These are phyloP conservation scores for Yamadazyma jaroonii DNA, from an alignment of 1,139 yeast genomes.

Conservation along the genomic window DNA sequence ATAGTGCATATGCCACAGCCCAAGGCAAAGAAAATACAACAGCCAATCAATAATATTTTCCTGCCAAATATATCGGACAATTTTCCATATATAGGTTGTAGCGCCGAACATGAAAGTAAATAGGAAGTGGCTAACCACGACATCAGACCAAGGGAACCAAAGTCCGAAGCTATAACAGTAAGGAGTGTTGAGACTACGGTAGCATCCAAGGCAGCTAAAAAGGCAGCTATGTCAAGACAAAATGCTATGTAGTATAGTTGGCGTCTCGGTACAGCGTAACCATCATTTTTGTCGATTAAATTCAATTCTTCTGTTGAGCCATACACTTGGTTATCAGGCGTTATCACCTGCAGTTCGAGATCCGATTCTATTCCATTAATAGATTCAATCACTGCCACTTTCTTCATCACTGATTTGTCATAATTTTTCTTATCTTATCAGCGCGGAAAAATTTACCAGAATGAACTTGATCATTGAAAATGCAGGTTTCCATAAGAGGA, in stretches of 20 bases:
- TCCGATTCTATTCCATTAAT: not conserved
- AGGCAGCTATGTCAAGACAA: slow-evolving; percentile 37
- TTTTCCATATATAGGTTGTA: slow-evolving; percentile 78
- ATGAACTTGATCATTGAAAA: too few relatives aligned
- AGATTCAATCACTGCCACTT: not conserved
- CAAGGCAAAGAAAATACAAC: slow-evolving; percentile 34
- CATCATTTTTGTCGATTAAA: slow-evolving; percentile 13
- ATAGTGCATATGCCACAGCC: slow-evolving; percentile 44
- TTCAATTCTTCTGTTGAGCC: slow-evolving; percentile 11
- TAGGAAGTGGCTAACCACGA: slow-evolving; percentile 50
- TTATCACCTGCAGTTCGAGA: not conserved
- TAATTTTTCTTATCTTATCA: too few relatives aligned
- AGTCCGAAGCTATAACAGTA: slow-evolving; percentile 43
- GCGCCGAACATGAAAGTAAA: slow-evolving; percentile 41
- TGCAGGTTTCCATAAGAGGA: too few relatives aligned
- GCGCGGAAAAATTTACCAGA: too few relatives aligned
- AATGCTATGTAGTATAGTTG: slow-evolving; percentile 30
- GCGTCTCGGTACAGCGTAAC: slow-evolving; percentile 32
- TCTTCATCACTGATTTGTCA: too few relatives aligned
- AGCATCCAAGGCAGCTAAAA: slow-evolving; percentile 42
- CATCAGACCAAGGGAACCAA: slow-evolving; percentile 36
- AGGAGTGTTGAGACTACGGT: slow-evolving; percentile 47
- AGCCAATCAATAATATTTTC: slow-evolving; percentile 37
- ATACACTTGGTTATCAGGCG: slow-evolving; percentile 6
- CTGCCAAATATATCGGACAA: slow-evolving; percentile 85